phyloP scores from a whole-genome alignment of 208 protist genomes.

The Crithidia bombi region DNA sequence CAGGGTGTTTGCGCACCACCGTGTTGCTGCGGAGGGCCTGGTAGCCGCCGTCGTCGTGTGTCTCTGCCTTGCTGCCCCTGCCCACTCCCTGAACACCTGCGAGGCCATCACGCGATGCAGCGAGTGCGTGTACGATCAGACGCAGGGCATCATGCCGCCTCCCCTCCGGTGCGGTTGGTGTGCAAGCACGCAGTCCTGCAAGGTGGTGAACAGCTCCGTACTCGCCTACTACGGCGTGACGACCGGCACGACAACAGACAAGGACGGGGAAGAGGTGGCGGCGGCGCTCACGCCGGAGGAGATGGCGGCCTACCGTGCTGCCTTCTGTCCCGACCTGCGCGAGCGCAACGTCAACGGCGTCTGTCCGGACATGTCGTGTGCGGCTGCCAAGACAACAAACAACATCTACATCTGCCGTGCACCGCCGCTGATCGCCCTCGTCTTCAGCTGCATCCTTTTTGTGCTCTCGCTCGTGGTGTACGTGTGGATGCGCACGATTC shows the following conservation, averaged over 20 bases:
- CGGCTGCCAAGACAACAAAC: conserved; percentile 52
- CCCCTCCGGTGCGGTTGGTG: conserved; percentile 58
- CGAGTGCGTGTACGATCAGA: conserved; percentile 67
- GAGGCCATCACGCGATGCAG: conserved; percentile 39
- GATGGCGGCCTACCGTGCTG: conserved; percentile 19
- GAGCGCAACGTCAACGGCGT: conserved; percentile 36
- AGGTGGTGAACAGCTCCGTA: conserved; percentile 39
- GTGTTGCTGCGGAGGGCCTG: too few relatives aligned
- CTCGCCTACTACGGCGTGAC: conserved; percentile 20
- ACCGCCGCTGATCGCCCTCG: conserved; percentile 33
- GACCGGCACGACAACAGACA: not conserved
- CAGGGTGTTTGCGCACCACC: too few relatives aligned
- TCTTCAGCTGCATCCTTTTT: conserved; percentile 45
- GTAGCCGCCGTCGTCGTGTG: not conserved
- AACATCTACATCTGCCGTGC: conserved; percentile 77
- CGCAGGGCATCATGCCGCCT: conserved; percentile 52
- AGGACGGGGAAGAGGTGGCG: not conserved
- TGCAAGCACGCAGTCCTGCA: conserved; percentile 39
- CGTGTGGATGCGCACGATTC: conserved; percentile 49
- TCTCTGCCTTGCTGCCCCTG: not conserved
- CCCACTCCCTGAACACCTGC: conserved; percentile 37
- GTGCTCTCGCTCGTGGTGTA: conserved; percentile 37
- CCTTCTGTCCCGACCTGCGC: conserved; percentile 50
- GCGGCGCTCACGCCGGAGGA: conserved; percentile 12
- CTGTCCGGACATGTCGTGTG: conserved; percentile 62